Conservation (phyloP, 2,329 filamentous ascomycete species). For the Diplodia seriata region DNA sequence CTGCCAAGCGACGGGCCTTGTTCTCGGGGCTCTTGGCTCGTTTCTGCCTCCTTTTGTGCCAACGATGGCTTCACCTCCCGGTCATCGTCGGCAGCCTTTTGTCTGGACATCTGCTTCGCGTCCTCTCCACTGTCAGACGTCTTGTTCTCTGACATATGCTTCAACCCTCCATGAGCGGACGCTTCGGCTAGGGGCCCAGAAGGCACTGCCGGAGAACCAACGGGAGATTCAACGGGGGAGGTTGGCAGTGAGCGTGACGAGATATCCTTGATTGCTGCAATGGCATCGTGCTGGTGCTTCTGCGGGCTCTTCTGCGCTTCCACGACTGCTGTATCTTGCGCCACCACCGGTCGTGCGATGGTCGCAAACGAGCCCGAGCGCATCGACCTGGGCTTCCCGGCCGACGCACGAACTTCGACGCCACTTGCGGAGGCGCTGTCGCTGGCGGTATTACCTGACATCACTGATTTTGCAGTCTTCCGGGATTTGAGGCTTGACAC, state of each 20-base stretch:
- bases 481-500: constrained; percentile 36
- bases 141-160: constrained; percentile 26
- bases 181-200: constrained; percentile 3
- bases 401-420: background rate
- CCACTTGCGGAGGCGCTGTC: constrained; percentile 26
- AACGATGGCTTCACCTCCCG: background rate
- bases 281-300: constrained; percentile 66
- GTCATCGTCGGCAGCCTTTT: background rate
- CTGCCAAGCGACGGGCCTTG: constrained; percentile 11
- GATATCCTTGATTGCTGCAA: constrained; percentile 70
- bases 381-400: constrained; percentile 58
- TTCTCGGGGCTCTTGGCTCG: constrained; percentile 11
- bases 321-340: constrained; percentile 70
- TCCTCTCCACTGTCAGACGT: background rate
- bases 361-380: constrained; percentile 69
- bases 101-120: background rate
- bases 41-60: background rate
- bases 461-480: constrained; percentile 37
- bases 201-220: constrained; percentile 48
- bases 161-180: background rate
- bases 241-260: constrained; percentile 67
- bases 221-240: constrained; percentile 59
- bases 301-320: constrained; percentile 62
- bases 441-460: constrained; percentile 4
- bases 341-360: constrained; percentile 69